These are phyloP conservation scores for Gomphus sp. DNA, from an alignment of 1,284 basidiomycete genomes.

Conservation along the genomic window DNA sequence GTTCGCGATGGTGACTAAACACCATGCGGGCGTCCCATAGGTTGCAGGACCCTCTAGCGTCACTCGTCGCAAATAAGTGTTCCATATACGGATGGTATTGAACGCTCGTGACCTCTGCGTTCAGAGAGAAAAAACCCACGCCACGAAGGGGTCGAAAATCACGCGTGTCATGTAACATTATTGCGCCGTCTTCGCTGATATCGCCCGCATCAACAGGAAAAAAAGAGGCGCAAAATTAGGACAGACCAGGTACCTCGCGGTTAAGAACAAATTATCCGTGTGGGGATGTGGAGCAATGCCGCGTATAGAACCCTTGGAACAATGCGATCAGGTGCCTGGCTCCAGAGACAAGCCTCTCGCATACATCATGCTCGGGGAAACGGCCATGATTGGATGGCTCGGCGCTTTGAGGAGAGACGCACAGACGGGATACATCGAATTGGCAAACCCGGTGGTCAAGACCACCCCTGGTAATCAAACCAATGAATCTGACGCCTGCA, in stretches of 20 bases:
- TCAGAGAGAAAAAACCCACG: slow-evolving; percentile 36
- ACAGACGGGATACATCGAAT: slow-evolving; percentile 38
- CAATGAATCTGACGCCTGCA: slow-evolving; percentile 2
- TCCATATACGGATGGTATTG: slow-evolving; percentile 56
- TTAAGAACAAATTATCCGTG: slow-evolving; percentile 58
- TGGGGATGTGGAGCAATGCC: slow-evolving; percentile 25
- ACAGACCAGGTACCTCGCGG: slow-evolving; percentile 40
- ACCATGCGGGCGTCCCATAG: slow-evolving; percentile 72
- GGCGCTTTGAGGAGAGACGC: slow-evolving; percentile 10
- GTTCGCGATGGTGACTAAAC: slow-evolving; percentile 34
- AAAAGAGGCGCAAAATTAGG: neutral
- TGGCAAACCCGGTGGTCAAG: slow-evolving; percentile 46
- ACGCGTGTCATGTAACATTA: slow-evolving; percentile 49
- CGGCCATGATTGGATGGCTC: slow-evolving; percentile 17
- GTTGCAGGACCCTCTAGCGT: slow-evolving; percentile 44
- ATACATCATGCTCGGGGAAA: slow-evolving; percentile 24
- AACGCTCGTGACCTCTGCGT: slow-evolving; percentile 48
- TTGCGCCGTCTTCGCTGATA: slow-evolving; percentile 57
- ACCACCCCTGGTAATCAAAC: slow-evolving; percentile 41
- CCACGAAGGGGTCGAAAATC: slow-evolving; percentile 24
- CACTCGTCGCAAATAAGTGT: slow-evolving; percentile 58
- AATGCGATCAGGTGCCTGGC: neutral
- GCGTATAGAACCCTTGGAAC: slow-evolving; percentile 13
- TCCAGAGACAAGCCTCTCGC: slow-evolving; percentile 12
- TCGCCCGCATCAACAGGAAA: neutral